Evolutionary conservation across 2,329 filamentous ascomycete genomes (phyloP).

Genomic region (Torrubiellomyces zombiae): DNA sequence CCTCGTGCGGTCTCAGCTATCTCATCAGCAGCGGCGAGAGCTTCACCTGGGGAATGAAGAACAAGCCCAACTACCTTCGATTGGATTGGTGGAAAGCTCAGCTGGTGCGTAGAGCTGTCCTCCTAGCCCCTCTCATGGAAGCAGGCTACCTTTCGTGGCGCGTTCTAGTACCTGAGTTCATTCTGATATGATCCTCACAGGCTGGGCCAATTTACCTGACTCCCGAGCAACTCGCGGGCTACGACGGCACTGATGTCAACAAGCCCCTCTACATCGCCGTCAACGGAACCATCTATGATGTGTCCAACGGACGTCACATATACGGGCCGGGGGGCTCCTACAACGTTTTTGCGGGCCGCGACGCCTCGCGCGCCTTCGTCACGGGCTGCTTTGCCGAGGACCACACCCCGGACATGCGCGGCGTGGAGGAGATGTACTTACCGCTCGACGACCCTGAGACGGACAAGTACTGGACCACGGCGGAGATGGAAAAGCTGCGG

Average conservation of each 20-base stretch:
- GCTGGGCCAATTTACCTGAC: slow-evolving; percentile 52
- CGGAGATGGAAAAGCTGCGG: slow-evolving; percentile 34
- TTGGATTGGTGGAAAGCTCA: slow-evolving; percentile 40
- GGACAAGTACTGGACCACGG: slow-evolving; percentile 39
- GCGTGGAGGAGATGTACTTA: slow-evolving; percentile 74
- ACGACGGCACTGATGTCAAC: slow-evolving; percentile 58
- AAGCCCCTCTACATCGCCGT: slow-evolving; percentile 83
- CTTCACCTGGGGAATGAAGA: slow-evolving; percentile 46
- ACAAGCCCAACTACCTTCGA: slow-evolving; percentile 46
- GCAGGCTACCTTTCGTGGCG: too few relatives aligned
- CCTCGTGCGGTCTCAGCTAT: slow-evolving; percentile 57
- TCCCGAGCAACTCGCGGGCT: slow-evolving; percentile 52
- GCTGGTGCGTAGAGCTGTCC: slow-evolving; percentile 29
- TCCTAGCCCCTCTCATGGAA: not conserved
- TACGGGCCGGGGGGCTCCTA: slow-evolving; percentile 81
- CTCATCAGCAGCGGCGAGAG: slow-evolving; percentile 56
- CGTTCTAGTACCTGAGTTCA: too few relatives aligned
- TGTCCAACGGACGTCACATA: slow-evolving; percentile 47
- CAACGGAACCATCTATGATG: slow-evolving; percentile 76
- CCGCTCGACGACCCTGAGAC: slow-evolving; percentile 44
- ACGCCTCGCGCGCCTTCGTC: slow-evolving; percentile 77
- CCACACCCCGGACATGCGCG: slow-evolving; percentile 66
- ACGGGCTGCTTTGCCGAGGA: slow-evolving; percentile 88
- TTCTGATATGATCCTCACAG: slow-evolving; percentile 15
- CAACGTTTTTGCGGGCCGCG: slow-evolving; percentile 68